Evolutionary conservation across 106 monocot genomes (phyloP).

Genomic region (Acorus gramineus): DNA sequence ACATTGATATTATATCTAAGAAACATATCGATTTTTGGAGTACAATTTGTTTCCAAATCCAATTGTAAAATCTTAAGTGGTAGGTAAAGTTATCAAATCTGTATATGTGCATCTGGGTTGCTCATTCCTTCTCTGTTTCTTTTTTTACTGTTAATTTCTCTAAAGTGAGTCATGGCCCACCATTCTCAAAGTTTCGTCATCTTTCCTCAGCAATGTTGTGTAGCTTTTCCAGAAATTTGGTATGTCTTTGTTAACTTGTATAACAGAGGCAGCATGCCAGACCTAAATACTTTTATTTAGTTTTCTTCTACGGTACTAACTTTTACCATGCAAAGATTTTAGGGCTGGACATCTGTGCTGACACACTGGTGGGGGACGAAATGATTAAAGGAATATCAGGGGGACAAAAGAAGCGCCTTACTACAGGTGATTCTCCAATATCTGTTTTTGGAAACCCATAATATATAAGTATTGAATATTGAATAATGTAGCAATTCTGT

Average conservation of each 20-base stretch:
- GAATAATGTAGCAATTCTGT: conserved; percentile 6
- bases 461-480: not conserved
- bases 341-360: conserved; percentile 92
- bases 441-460: too few species aligned
- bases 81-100: too few species aligned
- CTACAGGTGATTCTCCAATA: conserved; percentile 46
- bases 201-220: not conserved
- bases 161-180: not conserved
- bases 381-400: conserved; percentile 99
- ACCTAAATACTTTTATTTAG: not conserved
- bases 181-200: too few species aligned
- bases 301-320: conserved; percentile 31
- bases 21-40: too few species aligned
- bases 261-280: not conserved
- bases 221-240: not conserved
- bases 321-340: conserved; percentile 87
- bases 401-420: conserved; percentile 95
- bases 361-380: conserved; percentile 92
- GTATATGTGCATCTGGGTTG: too few species aligned
- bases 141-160: too few species aligned
- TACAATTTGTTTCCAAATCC: too few species aligned
- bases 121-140: too few species aligned
- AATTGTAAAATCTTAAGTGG: too few species aligned
- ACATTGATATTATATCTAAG: too few species aligned
- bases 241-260: not conserved